phyloP scores from a whole-genome alignment of 2,329 filamentous ascomycete species.

The Phoma sp. region DNA sequence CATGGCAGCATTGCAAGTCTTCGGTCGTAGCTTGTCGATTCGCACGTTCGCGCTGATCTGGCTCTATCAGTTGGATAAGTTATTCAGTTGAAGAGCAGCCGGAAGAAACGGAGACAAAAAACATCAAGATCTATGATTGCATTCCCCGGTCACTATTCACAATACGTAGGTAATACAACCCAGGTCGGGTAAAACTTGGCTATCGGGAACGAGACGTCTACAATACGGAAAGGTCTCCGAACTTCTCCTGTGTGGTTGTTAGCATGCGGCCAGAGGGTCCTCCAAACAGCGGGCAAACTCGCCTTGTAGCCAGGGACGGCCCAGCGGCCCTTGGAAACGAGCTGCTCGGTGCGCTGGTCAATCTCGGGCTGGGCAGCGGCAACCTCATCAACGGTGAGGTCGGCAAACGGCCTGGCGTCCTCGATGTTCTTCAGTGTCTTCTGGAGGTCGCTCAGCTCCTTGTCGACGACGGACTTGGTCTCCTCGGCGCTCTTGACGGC shows the following conservation, averaged over 20 bases:
- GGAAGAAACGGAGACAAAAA: not conserved
- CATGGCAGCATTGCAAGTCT: not conserved
- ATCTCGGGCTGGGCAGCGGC: conserved; percentile 93
- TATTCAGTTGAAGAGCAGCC: not conserved
- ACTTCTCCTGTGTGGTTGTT: conserved; percentile 82
- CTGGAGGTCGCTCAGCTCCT: conserved; percentile 91
- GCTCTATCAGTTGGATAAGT: not conserved
- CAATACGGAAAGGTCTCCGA: conserved; percentile 93
- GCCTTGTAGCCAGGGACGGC: conserved; percentile 99
- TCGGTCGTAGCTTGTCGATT: not conserved
- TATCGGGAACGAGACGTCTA: conserved; percentile 63
- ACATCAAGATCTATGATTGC: conserved; percentile 38
- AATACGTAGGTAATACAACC: conserved; percentile 51
- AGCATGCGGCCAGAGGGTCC: conserved; percentile 46
- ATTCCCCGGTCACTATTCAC: conserved; percentile 50
- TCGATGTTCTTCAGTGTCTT: conserved; percentile 98
- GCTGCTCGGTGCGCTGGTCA: conserved; percentile 92
- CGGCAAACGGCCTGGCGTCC: conserved; percentile 92
- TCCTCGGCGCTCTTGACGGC: conserved; percentile 96
- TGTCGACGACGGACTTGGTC: conserved; percentile 95
- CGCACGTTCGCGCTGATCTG: not conserved
- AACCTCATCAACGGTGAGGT: conserved; percentile 97
- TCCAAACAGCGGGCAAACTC: conserved; percentile 48
- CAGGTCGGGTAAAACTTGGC: conserved; percentile 41
- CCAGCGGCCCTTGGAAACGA: conserved; percentile 98